Conservation (phyloP, 495 filamentous ascomycete genomes). For the Lasiosphaeriaceae sp. region DNA sequence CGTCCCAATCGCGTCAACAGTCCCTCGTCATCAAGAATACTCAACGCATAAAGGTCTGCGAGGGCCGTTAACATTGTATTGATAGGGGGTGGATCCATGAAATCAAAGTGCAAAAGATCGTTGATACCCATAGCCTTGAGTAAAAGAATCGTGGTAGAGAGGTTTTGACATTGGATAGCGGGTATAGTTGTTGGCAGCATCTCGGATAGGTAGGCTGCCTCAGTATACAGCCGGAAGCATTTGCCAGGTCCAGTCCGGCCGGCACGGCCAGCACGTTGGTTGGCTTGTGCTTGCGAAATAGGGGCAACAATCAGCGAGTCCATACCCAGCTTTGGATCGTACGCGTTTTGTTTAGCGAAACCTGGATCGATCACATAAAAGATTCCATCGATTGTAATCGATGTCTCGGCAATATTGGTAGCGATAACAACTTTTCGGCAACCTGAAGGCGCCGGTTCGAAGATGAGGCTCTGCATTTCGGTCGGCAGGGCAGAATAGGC, state of each 20-base stretch:
- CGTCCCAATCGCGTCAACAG: too few species aligned
- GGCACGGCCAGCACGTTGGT: slow-evolving; percentile 88
- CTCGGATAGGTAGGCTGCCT: too few species aligned
- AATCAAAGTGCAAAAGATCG: too few species aligned
- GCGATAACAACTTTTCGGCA: slow-evolving; percentile 87
- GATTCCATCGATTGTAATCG: slow-evolving; percentile 94
- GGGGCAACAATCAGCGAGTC: slow-evolving; percentile 89
- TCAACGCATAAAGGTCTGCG: too few species aligned
- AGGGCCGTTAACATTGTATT: too few species aligned
- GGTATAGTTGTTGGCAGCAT: too few species aligned
- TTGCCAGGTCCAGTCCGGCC: slow-evolving; percentile 93
- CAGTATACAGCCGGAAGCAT: too few species aligned
- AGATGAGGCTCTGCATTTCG: slow-evolving; percentile 91
- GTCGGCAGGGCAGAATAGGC: slow-evolving; percentile 94
- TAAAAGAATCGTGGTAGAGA: too few species aligned
- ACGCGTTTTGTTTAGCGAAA: slow-evolving; percentile 95
- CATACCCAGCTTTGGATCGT: slow-evolving; percentile 85
- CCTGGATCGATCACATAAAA: slow-evolving; percentile 94
- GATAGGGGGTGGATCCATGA: too few species aligned
- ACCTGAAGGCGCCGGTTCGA: slow-evolving; percentile 75
- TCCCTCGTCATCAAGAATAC: too few species aligned
- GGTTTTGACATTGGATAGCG: too few species aligned
- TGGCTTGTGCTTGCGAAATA: slow-evolving; percentile 89
- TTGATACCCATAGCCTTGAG: too few species aligned
- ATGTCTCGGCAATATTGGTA: slow-evolving; percentile 96